A percentile compares a stretch with the other conserved stretches of the same genome.
Conservation (phyloP, 768 basidiomycete genomes). For the Boletus bicolor region DNA sequence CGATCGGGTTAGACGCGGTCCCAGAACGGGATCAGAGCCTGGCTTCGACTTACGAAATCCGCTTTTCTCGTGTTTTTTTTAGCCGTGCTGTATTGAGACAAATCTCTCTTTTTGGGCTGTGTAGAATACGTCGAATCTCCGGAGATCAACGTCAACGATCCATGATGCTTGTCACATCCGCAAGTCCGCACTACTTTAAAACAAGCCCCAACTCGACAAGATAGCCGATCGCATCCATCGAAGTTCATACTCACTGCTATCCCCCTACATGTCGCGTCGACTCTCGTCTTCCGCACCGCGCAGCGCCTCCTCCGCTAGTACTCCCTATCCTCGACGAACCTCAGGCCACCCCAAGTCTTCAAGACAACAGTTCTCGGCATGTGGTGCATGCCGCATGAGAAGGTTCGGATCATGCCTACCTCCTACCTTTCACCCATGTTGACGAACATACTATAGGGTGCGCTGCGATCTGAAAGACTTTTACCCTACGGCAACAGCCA, state of each 20-base stretch:
- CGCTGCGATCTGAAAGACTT: constrained; percentile 92
- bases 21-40: constrained; percentile 16
- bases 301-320: constrained; percentile 23
- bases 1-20: constrained; percentile 17
- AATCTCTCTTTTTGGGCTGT: constrained; percentile 20
- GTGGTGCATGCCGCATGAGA: constrained; percentile 89
- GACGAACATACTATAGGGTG: constrained; percentile 48
- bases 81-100: constrained; percentile 18
- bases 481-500: constrained; percentile 46
- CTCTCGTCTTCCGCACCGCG: constrained; percentile 37
- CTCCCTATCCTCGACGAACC: constrained; percentile 45
- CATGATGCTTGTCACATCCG: constrained; percentile 12
- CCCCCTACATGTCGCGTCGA: constrained; percentile 56
- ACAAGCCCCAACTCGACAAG: constrained; percentile 10
- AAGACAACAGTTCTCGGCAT: constrained; percentile 87
- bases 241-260: background rate
- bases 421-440: background rate
- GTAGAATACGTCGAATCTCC: constrained; percentile 25
- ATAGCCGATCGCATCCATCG: constrained; percentile 29
- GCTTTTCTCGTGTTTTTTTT: constrained; percentile 35
- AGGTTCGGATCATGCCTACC: constrained; percentile 42
- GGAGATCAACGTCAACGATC: constrained; percentile 31
- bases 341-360: constrained; percentile 69
- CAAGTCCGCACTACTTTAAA: constrained; percentile 26
- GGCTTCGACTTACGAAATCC: constrained; percentile 37